These are phyloP conservation scores for Moricandia arvensis DNA, from an alignment of 345 rosid genomes.

Conservation along the genomic window DNA sequence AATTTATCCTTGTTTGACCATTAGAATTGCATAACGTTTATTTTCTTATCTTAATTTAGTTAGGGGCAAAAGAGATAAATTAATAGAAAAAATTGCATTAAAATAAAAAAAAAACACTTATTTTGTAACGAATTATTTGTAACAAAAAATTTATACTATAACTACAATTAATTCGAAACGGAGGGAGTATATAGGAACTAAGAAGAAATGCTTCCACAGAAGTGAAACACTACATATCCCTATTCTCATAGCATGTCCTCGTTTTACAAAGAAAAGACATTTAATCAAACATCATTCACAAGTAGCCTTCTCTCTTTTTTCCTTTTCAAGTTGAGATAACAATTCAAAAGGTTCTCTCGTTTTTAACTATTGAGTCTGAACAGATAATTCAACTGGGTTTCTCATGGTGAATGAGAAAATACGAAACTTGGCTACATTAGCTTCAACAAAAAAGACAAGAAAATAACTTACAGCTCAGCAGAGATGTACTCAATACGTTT, in stretches of 20 bases:
- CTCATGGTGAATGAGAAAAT: not conserved
- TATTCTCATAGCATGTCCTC: not conserved
- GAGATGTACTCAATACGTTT: conserved; percentile 91
- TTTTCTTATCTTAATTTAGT: too few relatives aligned
- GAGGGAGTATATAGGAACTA: not conserved
- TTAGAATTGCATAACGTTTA: too few relatives aligned
- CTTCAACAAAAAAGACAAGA: not conserved
- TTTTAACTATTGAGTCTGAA: not conserved
- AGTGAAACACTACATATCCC: not conserved
- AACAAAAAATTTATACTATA: too few relatives aligned
- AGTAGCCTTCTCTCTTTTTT: not conserved
- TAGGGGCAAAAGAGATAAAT: too few relatives aligned
- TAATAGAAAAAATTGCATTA: too few relatives aligned
- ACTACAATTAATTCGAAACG: too few relatives aligned
- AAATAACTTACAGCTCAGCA: conserved; percentile 68
- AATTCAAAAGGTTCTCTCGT: not conserved
- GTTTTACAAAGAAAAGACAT: too few relatives aligned
- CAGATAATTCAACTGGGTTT: not conserved
- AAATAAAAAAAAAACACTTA: too few relatives aligned
- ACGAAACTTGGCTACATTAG: conserved; percentile 1
- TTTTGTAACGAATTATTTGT: too few relatives aligned
- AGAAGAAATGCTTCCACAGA: not conserved
- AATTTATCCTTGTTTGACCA: too few relatives aligned
- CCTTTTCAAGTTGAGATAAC: not conserved
- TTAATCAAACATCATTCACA: not conserved